Base-by-base conservation (phyloP, 176 grass and related monocot species). In the Thinopyrum elongatum region DNA sequence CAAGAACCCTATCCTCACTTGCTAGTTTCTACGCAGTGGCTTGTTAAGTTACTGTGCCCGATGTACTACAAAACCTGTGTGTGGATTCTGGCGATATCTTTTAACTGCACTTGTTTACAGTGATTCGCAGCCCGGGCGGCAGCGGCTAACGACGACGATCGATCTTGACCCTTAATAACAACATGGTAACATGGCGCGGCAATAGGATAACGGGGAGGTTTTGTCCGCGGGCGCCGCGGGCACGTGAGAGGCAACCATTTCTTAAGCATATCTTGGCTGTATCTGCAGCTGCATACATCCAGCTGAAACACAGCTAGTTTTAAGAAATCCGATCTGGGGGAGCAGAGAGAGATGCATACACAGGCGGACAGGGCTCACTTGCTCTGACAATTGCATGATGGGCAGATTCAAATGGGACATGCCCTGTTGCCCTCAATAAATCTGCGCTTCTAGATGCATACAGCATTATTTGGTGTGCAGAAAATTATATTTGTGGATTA, bases 151-250 rank as follows among this genome's bases (percentile, higher is more conserved):
- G 71, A 74, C 16, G 55, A 27, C 6, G 44, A 85, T 65, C 6
- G 42, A 85, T 65, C 76, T 59, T 59, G 85, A 91, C 84, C 81
- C 6, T 39, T 47, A 33, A 17, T 6, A 60, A 53, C n/a, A 74
- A 74, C 72, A 29, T 75, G 42, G 72, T 58, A 58, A 89, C 83
- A 82, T 82, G 88, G 70, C 60, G 15, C 77, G 67, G 85, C 74
- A 80, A 75, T 83, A 87, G 74, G 63, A 80, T 84, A 72, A 14
- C n/a, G n/a, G 76, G 59, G 31, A n/a, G 60, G 28, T 35, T 62
- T 78, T 86, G 83, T 77, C 83, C 49, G 78, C 61, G 30, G 87
- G 67, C 39, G 82, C 42, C 55, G 67, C 17, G 82, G 84, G 69
- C 88, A 89, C 83, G 70, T 81, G 88, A 39, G 10, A 2, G 13